Evolutionary conservation across 1,284 basidiomycete species (phyloP).

Genomic region (Ustanciosporium gigantosporum): DNA sequence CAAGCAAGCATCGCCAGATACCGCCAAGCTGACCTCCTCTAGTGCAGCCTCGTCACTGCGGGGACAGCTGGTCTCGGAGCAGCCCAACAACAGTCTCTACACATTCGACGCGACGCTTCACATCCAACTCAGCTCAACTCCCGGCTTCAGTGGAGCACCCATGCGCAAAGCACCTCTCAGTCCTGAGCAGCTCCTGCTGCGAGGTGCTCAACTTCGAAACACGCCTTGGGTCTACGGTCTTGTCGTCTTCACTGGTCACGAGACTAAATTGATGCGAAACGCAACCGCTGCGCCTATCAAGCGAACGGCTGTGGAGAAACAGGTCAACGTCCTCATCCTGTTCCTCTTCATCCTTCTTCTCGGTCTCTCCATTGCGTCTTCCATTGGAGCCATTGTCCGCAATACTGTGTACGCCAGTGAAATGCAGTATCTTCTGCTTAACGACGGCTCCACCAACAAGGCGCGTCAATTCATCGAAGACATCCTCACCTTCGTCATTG

Average conservation of each 20-base stretch:
- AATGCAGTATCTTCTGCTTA: conserved; percentile 54
- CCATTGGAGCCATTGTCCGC: conserved; percentile 82
- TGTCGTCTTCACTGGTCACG: conserved; percentile 93
- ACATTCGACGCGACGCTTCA: conserved; percentile 85
- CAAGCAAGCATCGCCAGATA: conserved; percentile 88
- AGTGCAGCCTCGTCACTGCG: conserved; percentile 73
- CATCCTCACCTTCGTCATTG: conserved; percentile 95
- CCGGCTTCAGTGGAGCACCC: conserved; percentile 55
- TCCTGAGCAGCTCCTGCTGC: conserved; percentile 89
- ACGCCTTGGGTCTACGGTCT: conserved; percentile 95
- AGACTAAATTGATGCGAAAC: conserved; percentile 96
- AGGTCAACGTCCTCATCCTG: conserved; percentile 96
- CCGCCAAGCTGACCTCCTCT: conserved; percentile 77
- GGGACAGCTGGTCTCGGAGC: conserved; percentile 86
- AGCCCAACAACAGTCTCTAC: conserved; percentile 96
- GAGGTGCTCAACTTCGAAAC: conserved; percentile 94
- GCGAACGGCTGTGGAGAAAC: conserved; percentile 89
- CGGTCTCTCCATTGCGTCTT: conserved; percentile 83
- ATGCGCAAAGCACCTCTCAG: conserved; percentile 73
- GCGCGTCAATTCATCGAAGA: conserved; percentile 68
- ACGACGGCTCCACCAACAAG: conserved; percentile 52
- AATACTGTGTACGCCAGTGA: conserved; percentile 42
- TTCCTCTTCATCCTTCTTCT: conserved; percentile 89
- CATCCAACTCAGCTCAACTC: conserved; percentile 48
- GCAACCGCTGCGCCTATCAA: conserved; percentile 90